phyloP scores from a whole-genome alignment of 371 early-diverging fungal genomes.

The Batrachochytrium dendrobatidis region DNA sequence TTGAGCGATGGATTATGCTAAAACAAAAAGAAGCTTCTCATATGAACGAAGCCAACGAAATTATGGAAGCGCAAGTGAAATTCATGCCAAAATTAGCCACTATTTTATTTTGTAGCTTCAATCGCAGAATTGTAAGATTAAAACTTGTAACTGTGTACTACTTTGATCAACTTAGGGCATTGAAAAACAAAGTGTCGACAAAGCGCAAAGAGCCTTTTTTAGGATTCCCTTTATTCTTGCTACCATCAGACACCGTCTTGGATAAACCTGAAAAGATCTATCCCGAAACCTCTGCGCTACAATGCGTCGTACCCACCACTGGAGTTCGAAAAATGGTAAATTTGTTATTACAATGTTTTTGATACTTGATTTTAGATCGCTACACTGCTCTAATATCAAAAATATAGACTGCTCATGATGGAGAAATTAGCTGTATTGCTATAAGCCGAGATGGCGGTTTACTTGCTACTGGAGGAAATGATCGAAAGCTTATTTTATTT shows the following conservation, averaged over 20 bases:
- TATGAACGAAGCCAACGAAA: slow-evolving; percentile 87
- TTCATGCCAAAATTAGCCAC: not conserved
- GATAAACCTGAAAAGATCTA: too few species aligned
- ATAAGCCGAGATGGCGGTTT: slow-evolving; percentile 65
- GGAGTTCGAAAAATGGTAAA: too few species aligned
- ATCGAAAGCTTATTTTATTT: slow-evolving; percentile 76
- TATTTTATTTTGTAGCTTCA: too few species aligned
- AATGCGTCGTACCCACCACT: too few species aligned
- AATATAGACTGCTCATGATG: not conserved
- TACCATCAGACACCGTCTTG: too few species aligned
- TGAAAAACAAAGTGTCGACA: not conserved
- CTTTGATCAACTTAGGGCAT: too few species aligned
- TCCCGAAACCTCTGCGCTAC: too few species aligned
- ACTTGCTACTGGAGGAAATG: slow-evolving; percentile 83
- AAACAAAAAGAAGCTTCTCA: slow-evolving; percentile 89
- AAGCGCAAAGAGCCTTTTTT: not conserved
- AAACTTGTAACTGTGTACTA: too few species aligned
- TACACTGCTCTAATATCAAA: not conserved
- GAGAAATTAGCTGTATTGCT: slow-evolving; percentile 73
- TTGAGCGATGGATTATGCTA: slow-evolving; percentile 85
- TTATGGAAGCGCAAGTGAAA: slow-evolving; percentile 61
- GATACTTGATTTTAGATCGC: too few species aligned
- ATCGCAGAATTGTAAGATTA: too few species aligned
- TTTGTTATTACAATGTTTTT: too few species aligned
- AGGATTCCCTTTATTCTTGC: not conserved